phyloP scores from a whole-genome alignment of 2,329 filamentous ascomycete genomes.

The Paracorniculantispora psalliotae region DNA sequence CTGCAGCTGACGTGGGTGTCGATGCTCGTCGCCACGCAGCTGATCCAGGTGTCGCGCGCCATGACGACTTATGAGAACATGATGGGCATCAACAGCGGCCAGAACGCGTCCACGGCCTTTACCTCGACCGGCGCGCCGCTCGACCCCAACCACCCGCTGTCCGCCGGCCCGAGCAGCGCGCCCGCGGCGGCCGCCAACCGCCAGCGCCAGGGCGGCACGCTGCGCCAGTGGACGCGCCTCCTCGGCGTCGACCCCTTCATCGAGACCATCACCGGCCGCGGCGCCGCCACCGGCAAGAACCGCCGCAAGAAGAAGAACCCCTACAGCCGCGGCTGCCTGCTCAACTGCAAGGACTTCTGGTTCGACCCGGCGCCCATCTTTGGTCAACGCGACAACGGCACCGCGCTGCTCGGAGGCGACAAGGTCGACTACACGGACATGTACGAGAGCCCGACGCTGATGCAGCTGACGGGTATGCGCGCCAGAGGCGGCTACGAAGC shows the following conservation, averaged over 20 bases:
- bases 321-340: constrained; percentile 75
- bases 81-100: constrained; percentile 63
- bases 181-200: constrained; percentile 45
- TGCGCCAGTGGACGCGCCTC: constrained; percentile 76
- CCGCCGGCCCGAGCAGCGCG: constrained; percentile 43
- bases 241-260: constrained; percentile 92
- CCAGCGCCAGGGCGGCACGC: constrained; percentile 54
- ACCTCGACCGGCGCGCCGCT: constrained; percentile 73
- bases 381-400: constrained; percentile 66
- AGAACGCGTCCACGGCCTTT: constrained; percentile 65
- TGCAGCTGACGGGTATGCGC: constrained; percentile 50
- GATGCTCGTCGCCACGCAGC: constrained; percentile 94
- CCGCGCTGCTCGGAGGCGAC: constrained; percentile 71
- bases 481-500: constrained; percentile 57
- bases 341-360: constrained; percentile 96
- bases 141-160: constrained; percentile 59
- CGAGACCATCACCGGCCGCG: constrained; percentile 80
- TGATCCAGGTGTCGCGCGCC: constrained; percentile 85
- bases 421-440: constrained; percentile 80
- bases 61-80: constrained; percentile 98
- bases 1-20: constrained; percentile 91
- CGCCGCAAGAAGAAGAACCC: constrained; percentile 66
- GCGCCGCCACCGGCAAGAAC: constrained; percentile 56
- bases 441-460: constrained; percentile 77
- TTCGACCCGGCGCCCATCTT: constrained; percentile 83